These are phyloP conservation scores for Blepharisma stoltei DNA, from an alignment of 73 alveolate genomes.

Conservation along the genomic window DNA sequence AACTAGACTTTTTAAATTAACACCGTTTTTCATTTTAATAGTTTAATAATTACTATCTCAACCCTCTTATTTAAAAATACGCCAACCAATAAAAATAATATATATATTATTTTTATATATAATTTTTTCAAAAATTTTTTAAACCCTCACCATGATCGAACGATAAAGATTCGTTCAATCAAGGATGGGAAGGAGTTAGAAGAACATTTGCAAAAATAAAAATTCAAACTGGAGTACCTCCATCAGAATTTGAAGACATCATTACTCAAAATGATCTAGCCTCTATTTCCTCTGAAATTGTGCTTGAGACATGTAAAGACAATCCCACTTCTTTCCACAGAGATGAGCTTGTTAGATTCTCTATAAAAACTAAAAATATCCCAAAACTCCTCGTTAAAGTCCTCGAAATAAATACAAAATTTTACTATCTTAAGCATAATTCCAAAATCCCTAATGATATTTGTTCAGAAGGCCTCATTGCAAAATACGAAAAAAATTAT, in stretches of 20 bases:
- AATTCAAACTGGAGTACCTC: conserved; percentile 37
- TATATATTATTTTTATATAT: too few species aligned
- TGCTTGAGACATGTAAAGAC: conserved; percentile 33
- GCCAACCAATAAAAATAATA: too few species aligned
- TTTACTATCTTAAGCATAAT: conserved; percentile 68
- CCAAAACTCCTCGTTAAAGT: conserved; percentile 67
- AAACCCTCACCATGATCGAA: too few species aligned
- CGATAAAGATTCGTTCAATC: conserved; percentile 31
- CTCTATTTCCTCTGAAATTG: conserved; percentile 10
- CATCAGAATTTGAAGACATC: not conserved
- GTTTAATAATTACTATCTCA: too few species aligned
- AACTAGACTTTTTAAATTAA: too few species aligned
- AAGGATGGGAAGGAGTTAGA: conserved; percentile 14
- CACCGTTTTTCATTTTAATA: too few species aligned
- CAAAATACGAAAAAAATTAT: conserved; percentile 52
- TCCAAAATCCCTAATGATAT: conserved; percentile 66
- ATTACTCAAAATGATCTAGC: conserved; percentile 26
- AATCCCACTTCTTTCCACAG: conserved; percentile 56
- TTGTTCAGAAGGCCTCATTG: conserved; percentile 82
- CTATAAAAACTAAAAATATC: conserved; percentile 72
- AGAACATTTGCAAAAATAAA: conserved; percentile 35
- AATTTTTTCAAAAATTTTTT: too few species aligned
- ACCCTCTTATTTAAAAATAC: too few species aligned
- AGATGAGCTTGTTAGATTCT: conserved; percentile 71
- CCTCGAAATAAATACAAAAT: conserved; percentile 78